A percentile compares a stretch with the other conserved stretches of the same genome.
phyloP scores from a whole-genome alignment of 495 filamentous ascomycete species.

The Elasticomyces elasticus region DNA sequence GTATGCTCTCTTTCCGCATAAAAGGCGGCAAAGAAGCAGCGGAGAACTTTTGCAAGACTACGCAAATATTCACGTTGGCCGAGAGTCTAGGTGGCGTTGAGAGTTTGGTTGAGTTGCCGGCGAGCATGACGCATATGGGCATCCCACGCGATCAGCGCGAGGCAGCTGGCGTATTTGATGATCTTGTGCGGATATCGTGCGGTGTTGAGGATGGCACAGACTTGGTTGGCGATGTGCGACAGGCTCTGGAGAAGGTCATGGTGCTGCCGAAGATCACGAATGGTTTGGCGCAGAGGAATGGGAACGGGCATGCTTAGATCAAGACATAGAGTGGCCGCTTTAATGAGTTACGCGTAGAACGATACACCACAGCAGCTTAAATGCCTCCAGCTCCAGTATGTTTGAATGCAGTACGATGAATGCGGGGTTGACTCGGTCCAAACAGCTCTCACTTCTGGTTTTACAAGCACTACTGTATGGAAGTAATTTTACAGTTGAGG shows the following conservation, averaged over 20 bases:
- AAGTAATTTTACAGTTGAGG: too few relatives aligned
- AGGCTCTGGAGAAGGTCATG: conserved; percentile 71
- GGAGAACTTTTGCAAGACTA: conserved; percentile 82
- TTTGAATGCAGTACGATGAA: too few relatives aligned
- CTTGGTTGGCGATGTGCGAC: conserved; percentile 69
- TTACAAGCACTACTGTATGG: too few relatives aligned
- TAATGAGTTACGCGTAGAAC: too few relatives aligned
- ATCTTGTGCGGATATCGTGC: conserved; percentile 88
- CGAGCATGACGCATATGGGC: conserved; percentile 91
- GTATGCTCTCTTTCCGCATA: conserved; percentile 95
- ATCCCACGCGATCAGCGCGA: conserved; percentile 86
- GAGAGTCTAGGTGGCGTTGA: conserved; percentile 92
- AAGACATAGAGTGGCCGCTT: background rate
- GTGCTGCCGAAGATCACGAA: conserved; percentile 37
- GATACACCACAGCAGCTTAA: too few relatives aligned
- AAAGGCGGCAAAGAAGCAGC: conserved; percentile 79
- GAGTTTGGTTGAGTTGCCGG: conserved; percentile 80
- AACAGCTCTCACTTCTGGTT: too few relatives aligned
- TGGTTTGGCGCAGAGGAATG: conserved; percentile 15
- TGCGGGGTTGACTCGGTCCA: too few relatives aligned
- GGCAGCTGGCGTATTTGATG: conserved; percentile 88
- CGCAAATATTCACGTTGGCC: conserved; percentile 82
- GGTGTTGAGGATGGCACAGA: conserved; percentile 89
- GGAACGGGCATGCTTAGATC: conserved; percentile 4
- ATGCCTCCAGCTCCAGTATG: too few relatives aligned